A percentile compares a stretch with the other conserved stretches of the same genome.
phyloP scores from a whole-genome alignment of 768 basidiomycete species.

The Boletus insuetus region DNA sequence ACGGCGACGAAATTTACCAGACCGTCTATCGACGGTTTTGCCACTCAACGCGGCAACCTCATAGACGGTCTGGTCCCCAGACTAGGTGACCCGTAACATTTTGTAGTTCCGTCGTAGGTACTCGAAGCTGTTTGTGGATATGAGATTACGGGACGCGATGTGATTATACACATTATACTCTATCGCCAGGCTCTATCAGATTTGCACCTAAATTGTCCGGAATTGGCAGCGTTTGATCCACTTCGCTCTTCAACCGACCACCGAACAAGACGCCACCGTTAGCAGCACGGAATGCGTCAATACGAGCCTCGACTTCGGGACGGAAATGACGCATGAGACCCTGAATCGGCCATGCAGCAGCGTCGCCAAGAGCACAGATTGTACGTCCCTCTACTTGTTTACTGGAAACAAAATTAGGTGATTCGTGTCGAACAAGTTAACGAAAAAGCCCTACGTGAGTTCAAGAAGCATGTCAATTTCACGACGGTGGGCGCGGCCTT shows the following conservation, averaged over 20 bases:
- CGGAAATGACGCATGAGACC: constrained; percentile 98
- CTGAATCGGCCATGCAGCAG: constrained; percentile 98
- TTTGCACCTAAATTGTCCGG: constrained; percentile 71
- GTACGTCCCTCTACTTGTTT: constrained; percentile 98
- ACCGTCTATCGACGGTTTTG: too few species aligned
- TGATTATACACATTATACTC: constrained; percentile 17
- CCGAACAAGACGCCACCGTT: constrained; percentile 89
- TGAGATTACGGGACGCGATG: background rate
- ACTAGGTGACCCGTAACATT: too few species aligned
- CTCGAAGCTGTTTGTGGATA: background rate
- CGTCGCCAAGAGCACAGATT: constrained; percentile 95
- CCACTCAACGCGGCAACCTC: too few species aligned
- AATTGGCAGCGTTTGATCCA: constrained; percentile 66
- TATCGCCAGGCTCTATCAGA: constrained; percentile 41
- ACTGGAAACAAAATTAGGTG: constrained; percentile 36
- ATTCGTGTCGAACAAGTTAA: background rate
- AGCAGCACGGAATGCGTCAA: constrained; percentile 67
- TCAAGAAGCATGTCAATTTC: constrained; percentile 99
- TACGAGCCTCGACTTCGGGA: constrained; percentile 89
- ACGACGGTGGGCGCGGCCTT: constrained; percentile 84
- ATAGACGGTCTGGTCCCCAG: too few species aligned
- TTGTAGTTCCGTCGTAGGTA: too few species aligned
- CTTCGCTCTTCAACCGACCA: constrained; percentile 65
- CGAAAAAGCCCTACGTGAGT: constrained; percentile 61
- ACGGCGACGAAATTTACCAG: too few species aligned